Base-by-base conservation (phyloP, 805 yeast genomes). In the Candida loeiensis region DNA sequence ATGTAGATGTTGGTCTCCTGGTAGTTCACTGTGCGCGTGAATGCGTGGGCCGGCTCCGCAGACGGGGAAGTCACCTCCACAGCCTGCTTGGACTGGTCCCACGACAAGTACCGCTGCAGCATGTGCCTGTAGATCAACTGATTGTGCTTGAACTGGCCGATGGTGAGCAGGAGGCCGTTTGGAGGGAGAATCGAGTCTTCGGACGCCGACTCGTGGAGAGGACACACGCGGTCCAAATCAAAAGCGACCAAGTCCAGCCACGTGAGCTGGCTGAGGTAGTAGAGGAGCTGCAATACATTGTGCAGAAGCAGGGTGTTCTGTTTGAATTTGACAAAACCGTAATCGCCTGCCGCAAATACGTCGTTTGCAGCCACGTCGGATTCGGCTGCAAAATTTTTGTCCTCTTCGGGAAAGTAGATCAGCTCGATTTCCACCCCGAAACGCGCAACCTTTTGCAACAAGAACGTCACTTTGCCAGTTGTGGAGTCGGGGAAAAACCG, bases 1-100 rank as follows among this genome's bases (percentile, higher is more conserved):
- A 85, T 79, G 54, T 85, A 85, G 33, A 85, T 67, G 58, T 85
- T 85, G 4, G 88, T 78, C 49, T 82, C 88, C 55, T 81, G 88
- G 48, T 60, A 67, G 44, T 66, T 64, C 22, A 54, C 45, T 26
- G 44, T 39, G 41, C 56, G 57, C 26, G 53, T 38, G 37, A 58
- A 61, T 2, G 34, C n/a, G 4, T 36, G 35, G 4, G 36, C 21
- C 9, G 32, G 19, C 14, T 36, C 38, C 7, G 34, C 13, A 22
- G 36, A 35, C 27, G 45, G 43, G 2, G 20, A 18, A 13, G 34
- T 24, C 6, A 45, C 19, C 19, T 22, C 16, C 6, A 41, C 20
- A 4, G 37, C 19, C 7, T 30, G 28, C 25, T 18, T 24, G 12
- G 21, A 6, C 9, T 29, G 26, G 21, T 17, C 22, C 36, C 51